Percentiles rank a stretch among this genome's conserved stretches.
Conservation (phyloP, 768 basidiomycete species). For the Chlorophyllum brunneum region DNA sequence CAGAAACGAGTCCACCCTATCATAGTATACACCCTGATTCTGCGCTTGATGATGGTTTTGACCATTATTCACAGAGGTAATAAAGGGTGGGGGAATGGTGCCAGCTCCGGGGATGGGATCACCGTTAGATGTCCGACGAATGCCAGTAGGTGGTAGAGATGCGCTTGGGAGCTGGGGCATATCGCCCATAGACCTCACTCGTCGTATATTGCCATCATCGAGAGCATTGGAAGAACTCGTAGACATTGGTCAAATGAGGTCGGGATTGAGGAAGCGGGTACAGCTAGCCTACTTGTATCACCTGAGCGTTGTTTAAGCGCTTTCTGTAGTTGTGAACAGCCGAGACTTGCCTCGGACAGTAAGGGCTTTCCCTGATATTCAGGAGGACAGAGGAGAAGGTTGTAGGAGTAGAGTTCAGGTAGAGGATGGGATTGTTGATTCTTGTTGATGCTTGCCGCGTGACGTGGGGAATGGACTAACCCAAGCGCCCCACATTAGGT, state of each 20-base stretch:
- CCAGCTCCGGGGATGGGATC: background rate
- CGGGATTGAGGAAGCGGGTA: background rate
- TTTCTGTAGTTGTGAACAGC: too few species aligned
- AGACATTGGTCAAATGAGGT: constrained; percentile 17
- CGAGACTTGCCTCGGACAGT: too few species aligned
- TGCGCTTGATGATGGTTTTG: constrained; percentile 10
- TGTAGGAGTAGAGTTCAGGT: too few species aligned
- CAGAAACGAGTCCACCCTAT: constrained; percentile 18
- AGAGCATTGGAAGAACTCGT: constrained; percentile 16
- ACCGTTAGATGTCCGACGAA: constrained; percentile 4
- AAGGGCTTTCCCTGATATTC: too few species aligned
- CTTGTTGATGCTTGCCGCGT: too few species aligned
- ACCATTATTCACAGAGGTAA: background rate
- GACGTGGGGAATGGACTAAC: too few species aligned
- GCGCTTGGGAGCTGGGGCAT: constrained; percentile 26
- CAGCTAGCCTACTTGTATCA: too few species aligned
- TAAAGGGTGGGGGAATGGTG: background rate
- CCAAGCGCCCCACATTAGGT: too few species aligned
- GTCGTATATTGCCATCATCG: constrained; percentile 26
- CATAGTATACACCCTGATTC: background rate
- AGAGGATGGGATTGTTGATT: too few species aligned
- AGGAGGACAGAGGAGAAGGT: too few species aligned
- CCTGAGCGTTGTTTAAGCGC: too few species aligned
- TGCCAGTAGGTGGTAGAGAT: constrained; percentile 7
- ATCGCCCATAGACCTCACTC: constrained; percentile 37